Evolutionary conservation across 192 early-diverging fungal species (phyloP).

Genomic region (Haplosporangium gracile): DNA sequence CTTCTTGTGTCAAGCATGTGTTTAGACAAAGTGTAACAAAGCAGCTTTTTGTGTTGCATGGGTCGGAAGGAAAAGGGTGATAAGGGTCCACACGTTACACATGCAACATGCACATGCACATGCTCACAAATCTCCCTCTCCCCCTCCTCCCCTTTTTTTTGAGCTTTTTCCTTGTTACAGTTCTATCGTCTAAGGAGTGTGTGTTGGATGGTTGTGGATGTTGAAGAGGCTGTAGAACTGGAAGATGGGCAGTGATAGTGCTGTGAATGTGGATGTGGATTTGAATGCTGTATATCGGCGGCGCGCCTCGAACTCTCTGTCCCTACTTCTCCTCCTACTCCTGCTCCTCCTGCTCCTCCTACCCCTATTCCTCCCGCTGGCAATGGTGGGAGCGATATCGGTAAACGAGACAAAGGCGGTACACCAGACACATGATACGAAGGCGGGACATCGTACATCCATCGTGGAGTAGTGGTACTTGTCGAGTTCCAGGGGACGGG

Average conservation of each 20-base stretch:
- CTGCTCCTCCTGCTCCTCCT: neutral
- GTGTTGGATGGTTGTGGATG: neutral
- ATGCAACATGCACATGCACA: too few relatives aligned
- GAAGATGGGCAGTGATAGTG: neutral
- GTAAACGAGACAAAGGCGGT: neutral
- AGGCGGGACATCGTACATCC: neutral
- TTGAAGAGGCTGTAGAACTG: neutral
- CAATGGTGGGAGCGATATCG: neutral
- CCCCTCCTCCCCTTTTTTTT: too few relatives aligned
- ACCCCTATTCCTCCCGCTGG: neutral
- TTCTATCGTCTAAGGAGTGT: neutral
- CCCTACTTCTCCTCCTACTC: neutral
- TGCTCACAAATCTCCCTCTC: too few relatives aligned
- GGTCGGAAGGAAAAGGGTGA: too few relatives aligned
- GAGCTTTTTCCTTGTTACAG: neutral
- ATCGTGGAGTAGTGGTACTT: neutral
- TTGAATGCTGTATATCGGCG: neutral
- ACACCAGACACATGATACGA: neutral
- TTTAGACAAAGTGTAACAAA: too few relatives aligned
- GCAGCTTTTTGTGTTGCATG: too few relatives aligned
- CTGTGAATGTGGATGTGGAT: neutral
- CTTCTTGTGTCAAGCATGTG: too few relatives aligned
- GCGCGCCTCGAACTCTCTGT: neutral
- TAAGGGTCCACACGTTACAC: too few relatives aligned
- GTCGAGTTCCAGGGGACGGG: neutral